These are phyloP conservation scores for Sporisorium graminicola DNA, from an alignment of 1,284 basidiomycete species.

Conservation along the genomic window DNA sequence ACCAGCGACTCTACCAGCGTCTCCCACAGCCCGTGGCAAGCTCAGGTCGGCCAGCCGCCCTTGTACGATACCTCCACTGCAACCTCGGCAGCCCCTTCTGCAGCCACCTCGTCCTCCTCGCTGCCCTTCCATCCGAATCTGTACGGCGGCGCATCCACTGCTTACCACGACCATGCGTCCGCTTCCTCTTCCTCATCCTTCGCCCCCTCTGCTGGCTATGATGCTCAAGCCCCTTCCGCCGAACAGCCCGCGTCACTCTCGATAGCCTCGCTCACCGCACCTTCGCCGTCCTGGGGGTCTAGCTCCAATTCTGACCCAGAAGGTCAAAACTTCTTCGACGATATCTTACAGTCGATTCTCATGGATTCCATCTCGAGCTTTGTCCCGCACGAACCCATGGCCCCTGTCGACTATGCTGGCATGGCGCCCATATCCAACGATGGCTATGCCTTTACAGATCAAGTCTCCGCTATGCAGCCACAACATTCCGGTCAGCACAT, in stretches of 20 bases:
- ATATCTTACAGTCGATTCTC: slow-evolving; percentile 49
- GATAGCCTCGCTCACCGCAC: slow-evolving; percentile 37
- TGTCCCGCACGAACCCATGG: slow-evolving; percentile 42
- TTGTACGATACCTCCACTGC: slow-evolving; percentile 11
- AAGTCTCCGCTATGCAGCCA: slow-evolving; percentile 6
- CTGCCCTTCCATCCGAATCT: slow-evolving; percentile 30
- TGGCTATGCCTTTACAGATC: slow-evolving; percentile 23
- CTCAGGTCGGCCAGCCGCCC: slow-evolving; percentile 13
- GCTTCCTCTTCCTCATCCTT: slow-evolving; percentile 4
- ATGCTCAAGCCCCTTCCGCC: background rate
- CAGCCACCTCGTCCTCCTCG: slow-evolving; percentile 5
- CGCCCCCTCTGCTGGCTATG: slow-evolving; percentile 6
- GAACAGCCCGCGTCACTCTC: slow-evolving; percentile 24
- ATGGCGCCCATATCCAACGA: slow-evolving; percentile 16
- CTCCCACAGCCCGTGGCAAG: slow-evolving; percentile 15
- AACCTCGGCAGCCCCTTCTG: slow-evolving; percentile 2
- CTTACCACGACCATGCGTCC: slow-evolving; percentile 20
- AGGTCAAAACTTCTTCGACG: slow-evolving; percentile 50
- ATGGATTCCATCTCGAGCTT: slow-evolving; percentile 53
- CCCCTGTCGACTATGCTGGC: slow-evolving; percentile 7
- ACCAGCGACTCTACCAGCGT: slow-evolving; percentile 9
- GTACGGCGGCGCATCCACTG: slow-evolving; percentile 30
- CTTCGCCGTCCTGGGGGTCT: slow-evolving; percentile 44
- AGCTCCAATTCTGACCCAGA: slow-evolving; percentile 40
- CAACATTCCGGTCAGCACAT: slow-evolving; percentile 10